Percentiles rank a stretch among this genome's conserved stretches.
Conservation (phyloP, 148 eudicot species). For the Fallopia convolvulus region DNA sequence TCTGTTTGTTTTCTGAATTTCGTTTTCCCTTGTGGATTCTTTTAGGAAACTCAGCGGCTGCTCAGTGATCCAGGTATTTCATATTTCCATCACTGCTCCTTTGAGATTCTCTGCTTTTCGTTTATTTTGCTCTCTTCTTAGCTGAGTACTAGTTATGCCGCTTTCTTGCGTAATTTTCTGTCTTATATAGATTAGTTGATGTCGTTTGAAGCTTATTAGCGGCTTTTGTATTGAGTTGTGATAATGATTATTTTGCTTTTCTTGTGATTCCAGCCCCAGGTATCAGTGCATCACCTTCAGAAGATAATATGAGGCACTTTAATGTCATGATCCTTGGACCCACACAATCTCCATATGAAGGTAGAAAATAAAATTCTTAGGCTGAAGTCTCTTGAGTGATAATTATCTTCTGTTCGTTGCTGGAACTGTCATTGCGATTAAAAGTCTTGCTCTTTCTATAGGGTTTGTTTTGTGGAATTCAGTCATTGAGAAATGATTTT, state of each 20-base stretch:
- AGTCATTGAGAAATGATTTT: no score
- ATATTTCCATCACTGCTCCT: background rate
- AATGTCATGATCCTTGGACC: constrained; percentile 99
- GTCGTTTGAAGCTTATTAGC: background rate
- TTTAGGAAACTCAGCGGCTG: constrained; percentile 93
- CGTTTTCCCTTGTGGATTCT: background rate
- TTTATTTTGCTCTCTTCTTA: background rate
- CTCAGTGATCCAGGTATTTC: constrained; percentile 82
- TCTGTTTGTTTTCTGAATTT: background rate
- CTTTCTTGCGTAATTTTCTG: background rate
- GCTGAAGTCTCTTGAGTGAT: background rate
- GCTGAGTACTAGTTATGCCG: background rate
- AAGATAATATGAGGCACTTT: constrained; percentile 90
- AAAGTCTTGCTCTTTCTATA: background rate
- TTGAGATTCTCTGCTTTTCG: background rate
- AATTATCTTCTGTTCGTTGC: background rate
- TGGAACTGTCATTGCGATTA: background rate
- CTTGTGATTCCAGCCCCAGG: constrained; percentile 70
- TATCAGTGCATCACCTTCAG: constrained; percentile 96
- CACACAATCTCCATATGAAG: constrained; percentile 97
- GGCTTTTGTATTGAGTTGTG: background rate
- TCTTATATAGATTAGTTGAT: background rate
- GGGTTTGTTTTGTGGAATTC: background rate
- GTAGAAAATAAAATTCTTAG: constrained; percentile 12
- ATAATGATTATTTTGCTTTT: constrained; percentile 6